Evolutionary conservation across 768 basidiomycete genomes (phyloP).

Genomic region (Artomyces pyxidatus): DNA sequence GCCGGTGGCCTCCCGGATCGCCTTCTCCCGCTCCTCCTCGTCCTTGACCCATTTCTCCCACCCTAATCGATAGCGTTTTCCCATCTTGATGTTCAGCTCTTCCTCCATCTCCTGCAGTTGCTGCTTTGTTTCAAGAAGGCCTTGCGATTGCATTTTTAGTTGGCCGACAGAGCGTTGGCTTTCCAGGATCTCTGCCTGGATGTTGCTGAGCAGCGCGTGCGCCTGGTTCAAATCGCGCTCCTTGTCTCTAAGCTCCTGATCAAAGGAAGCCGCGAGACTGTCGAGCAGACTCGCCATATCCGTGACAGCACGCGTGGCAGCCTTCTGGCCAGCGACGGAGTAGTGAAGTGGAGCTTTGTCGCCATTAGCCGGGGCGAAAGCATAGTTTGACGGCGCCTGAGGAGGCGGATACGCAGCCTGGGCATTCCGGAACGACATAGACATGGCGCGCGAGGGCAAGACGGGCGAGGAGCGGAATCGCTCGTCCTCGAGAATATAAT

Average conservation of each 20-base stretch:
- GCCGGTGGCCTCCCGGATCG: constrained; percentile 52
- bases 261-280: constrained; percentile 81
- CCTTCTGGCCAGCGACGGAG: constrained; percentile 78
- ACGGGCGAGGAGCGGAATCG: constrained; percentile 89
- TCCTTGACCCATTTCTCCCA: constrained; percentile 92
- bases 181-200: constrained; percentile 85
- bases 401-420: constrained; percentile 51
- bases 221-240: constrained; percentile 90
- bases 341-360: constrained; percentile 74
- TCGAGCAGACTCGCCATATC: constrained; percentile 85
- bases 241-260: constrained; percentile 85
- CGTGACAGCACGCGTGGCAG: constrained; percentile 76
- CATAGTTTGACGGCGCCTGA: constrained; percentile 31
- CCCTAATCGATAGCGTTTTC: constrained; percentile 70
- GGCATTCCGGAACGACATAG: constrained; percentile 69
- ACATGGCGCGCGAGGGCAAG: constrained; percentile 54
- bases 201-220: constrained; percentile 74
- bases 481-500: constrained; percentile 98
- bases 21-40: constrained; percentile 71
- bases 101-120: constrained; percentile 53
- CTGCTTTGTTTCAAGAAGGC: constrained; percentile 51
- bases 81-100: constrained; percentile 69
- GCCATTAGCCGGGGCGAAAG: constrained; percentile 43
- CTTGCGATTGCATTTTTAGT: constrained; percentile 63
- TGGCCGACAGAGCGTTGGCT: constrained; percentile 67